Percentiles rank a stretch among this genome's conserved stretches.
Evolutionary conservation across 306 rosid genomes (phyloP).

Genomic region (Gillenia trifoliata): DNA sequence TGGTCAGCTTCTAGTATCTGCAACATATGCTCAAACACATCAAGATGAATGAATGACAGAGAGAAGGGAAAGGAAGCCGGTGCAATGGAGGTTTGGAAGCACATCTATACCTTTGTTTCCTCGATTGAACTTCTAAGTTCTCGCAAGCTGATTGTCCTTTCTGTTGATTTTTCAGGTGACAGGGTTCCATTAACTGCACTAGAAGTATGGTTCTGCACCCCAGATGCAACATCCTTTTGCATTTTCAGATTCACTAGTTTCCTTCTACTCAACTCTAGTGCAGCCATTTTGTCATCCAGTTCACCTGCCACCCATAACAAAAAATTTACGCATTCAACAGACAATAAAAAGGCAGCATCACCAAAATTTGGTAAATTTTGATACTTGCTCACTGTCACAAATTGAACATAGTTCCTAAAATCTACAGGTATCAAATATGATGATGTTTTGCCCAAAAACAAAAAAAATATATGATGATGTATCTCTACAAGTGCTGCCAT

Average conservation of each 20-base stretch:
- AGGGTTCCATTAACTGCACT: constrained; percentile 63
- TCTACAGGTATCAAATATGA: background rate
- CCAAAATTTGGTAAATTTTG: constrained; percentile 3
- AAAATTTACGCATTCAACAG: constrained; percentile 20
- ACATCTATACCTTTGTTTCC: constrained; percentile 67
- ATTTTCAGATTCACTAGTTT: constrained; percentile 78
- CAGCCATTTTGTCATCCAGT: constrained; percentile 75
- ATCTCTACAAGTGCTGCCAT: background rate
- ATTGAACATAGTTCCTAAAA: constrained; percentile 7
- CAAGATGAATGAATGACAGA: constrained; percentile 4
- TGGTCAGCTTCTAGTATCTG: constrained; percentile 77
- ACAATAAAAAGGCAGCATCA: constrained; percentile 17
- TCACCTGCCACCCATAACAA: constrained; percentile 57
- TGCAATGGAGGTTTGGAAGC: constrained; percentile 3
- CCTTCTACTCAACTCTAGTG: constrained; percentile 88
- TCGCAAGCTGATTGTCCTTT: constrained; percentile 55
- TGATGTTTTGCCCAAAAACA: background rate
- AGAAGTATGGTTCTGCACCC: constrained; percentile 39
- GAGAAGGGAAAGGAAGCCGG: constrained; percentile 11
- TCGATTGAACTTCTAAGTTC: constrained; percentile 89
- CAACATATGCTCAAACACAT: constrained; percentile 20
- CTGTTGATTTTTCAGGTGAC: constrained; percentile 79
- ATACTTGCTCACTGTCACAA: background rate
- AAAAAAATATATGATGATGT: background rate
- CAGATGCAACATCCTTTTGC: constrained; percentile 73